Percentiles rank a stretch among this genome's conserved stretches.
Conservation (phyloP, 139 green algal genomes). For the Dunaliella sp. region DNA sequence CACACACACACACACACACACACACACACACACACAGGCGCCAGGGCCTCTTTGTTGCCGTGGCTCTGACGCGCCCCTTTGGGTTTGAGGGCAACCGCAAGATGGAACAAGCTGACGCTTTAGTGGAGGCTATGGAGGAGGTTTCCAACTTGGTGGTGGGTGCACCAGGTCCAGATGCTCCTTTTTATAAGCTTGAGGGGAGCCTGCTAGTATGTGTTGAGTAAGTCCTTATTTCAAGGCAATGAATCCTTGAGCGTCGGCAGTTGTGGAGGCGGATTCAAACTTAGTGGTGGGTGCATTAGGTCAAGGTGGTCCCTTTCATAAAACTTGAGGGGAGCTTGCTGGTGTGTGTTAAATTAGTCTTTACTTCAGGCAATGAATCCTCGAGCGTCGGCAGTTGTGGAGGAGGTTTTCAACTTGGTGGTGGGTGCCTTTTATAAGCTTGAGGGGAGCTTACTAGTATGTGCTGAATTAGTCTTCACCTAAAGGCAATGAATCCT, state of each 20-base stretch:
- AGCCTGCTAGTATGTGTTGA: neutral
- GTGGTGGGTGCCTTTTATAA: neutral
- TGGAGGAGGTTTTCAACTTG: neutral
- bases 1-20: neutral
- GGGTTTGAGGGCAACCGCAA: slow-evolving; percentile 70
- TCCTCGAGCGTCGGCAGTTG: too few relatives aligned
- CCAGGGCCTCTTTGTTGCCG: slow-evolving; percentile 71
- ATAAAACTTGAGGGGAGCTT: neutral
- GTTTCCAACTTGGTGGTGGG: slow-evolving; percentile 66
- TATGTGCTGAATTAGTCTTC: too few relatives aligned
- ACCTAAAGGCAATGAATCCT: too few relatives aligned
- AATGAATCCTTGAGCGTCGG: too few relatives aligned
- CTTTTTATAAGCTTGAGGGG: neutral
- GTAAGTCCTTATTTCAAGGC: too few relatives aligned
- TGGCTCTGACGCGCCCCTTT: slow-evolving; percentile 71
- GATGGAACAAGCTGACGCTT: slow-evolving; percentile 58
- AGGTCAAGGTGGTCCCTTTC: too few relatives aligned
- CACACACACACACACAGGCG: slow-evolving; percentile 20
- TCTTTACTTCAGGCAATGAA: too few relatives aligned
- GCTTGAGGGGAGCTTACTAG: neutral
- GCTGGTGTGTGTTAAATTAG: too few relatives aligned
- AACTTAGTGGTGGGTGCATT: too few relatives aligned
- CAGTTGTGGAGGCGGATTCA: too few relatives aligned
- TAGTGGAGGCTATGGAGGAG: slow-evolving; percentile 57
- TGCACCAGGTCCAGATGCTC: neutral